A percentile compares a stretch with the other conserved stretches of the same genome.
phyloP scores from a whole-genome alignment of 306 rosid species.

The Vigna trinervia region DNA sequence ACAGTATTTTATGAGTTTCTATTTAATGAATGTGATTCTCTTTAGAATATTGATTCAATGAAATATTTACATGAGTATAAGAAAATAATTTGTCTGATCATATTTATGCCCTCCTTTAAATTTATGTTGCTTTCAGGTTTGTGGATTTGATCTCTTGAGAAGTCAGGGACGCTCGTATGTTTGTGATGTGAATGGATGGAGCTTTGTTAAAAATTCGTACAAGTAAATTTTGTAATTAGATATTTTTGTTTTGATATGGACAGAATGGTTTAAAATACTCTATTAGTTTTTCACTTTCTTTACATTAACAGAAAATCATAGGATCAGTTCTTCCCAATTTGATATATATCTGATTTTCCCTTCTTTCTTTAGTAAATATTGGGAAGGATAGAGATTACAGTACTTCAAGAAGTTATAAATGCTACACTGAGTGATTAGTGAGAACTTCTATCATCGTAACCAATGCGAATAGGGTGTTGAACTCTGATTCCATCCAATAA shows the following conservation, averaged over 20 bases:
- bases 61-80: slow-evolving; percentile 10
- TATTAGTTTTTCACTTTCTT: slow-evolving; percentile 25
- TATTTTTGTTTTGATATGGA: slow-evolving; percentile 30
- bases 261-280: slow-evolving; percentile 36
- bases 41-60: slow-evolving; percentile 9
- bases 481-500: slow-evolving; percentile 12
- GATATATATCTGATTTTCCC: slow-evolving; percentile 6
- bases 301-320: slow-evolving; percentile 28
- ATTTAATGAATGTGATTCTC: slow-evolving; percentile 27
- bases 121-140: slow-evolving; percentile 71
- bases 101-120: slow-evolving; percentile 36
- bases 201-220: slow-evolving; percentile 96
- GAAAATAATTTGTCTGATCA: slow-evolving; percentile 30
- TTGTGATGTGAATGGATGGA: slow-evolving; percentile 99
- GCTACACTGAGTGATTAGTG: neutral
- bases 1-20: neutral
- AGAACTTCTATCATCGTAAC: neutral
- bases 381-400: neutral
- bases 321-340: neutral
- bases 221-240: slow-evolving; percentile 61
- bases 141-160: slow-evolving; percentile 97
- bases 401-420: slow-evolving; percentile 13
- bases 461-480: slow-evolving; percentile 1
- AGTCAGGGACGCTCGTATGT: slow-evolving; percentile 95
- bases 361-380: slow-evolving; percentile 31